These are phyloP conservation scores for Antitrichia curtipendula DNA, from an alignment of 225 moss, liverwort and hornwort genomes.

Conservation along the genomic window DNA sequence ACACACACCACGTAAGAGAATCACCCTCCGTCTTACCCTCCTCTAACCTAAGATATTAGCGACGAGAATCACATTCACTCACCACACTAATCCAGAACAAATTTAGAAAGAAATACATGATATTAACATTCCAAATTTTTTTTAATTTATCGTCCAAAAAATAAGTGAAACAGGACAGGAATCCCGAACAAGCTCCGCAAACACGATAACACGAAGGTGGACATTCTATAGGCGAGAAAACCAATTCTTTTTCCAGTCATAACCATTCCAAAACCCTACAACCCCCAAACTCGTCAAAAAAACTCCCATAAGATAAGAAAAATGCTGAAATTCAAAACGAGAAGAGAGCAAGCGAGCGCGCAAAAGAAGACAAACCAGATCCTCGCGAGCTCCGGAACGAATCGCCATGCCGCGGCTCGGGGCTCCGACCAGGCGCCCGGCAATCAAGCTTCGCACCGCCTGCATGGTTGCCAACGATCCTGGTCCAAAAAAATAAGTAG, in stretches of 20 bases:
- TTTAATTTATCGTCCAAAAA: too few species aligned
- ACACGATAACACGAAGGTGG: too few species aligned
- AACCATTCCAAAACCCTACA: neutral
- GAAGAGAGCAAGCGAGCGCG: neutral
- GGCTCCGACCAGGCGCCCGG: constrained; percentile 13
- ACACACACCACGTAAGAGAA: neutral
- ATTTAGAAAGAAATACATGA: neutral
- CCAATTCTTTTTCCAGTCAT: neutral
- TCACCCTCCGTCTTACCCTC: neutral
- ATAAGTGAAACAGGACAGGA: neutral
- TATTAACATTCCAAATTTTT: neutral
- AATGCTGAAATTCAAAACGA: neutral
- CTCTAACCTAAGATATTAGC: neutral
- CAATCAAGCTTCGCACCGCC: constrained; percentile 10
- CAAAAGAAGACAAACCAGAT: constrained; percentile 1
- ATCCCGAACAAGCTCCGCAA: neutral
- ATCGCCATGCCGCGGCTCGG: constrained; percentile 30
- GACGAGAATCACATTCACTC: neutral
- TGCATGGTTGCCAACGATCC: constrained; percentile 9
- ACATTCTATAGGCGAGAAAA: neutral
- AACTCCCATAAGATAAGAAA: neutral
- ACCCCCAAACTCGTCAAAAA: neutral
- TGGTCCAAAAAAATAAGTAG: neutral
- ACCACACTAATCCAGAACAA: neutral
- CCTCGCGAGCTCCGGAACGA: constrained; percentile 48